Base-by-base conservation (phyloP, 805 yeast species). In the Zygoascus biomembranicola region DNA sequence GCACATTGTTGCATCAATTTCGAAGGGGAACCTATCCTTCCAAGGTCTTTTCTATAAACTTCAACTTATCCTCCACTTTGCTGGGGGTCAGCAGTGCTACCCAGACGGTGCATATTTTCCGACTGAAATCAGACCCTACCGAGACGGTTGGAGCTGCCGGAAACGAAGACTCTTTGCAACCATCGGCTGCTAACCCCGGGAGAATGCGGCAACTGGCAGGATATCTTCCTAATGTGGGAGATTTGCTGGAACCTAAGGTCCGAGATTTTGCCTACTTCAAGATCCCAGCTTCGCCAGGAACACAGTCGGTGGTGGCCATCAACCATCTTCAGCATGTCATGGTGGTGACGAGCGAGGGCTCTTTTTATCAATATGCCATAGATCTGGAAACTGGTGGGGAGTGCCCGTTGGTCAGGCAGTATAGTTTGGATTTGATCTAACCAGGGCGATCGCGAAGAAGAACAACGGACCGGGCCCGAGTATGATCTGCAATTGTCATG, bases 351-450 rank as follows among this genome's bases (percentile, higher is more conserved):
- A 77, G 85, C 0, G 87, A 82, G 53, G 98, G 98, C 0, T 80
- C 78, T 59, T 85, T 87, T 59, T 85, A 84, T 62, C 87, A 85
- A 50, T 92, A 88, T 67, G 84, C 84, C 1, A 71, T 92, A 47
- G 94, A 89, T 57, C 84, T 94, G 0, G 95, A 84, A 56, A 71
- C 90, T 52, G 98, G 98, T 1, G 99, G 99, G 1, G 97, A 90
- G 64, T 92, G 98, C 69, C 79, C 85, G 42, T 71, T 89, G 56
- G 71, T 87, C 52, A 80, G 83, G 56, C 96, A 88, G 63, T 84
- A 82, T 63, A 42, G 44, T 42, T 18, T 42, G 20, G 44, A 42
- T 19, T 35, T 35, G 39, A 35, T 35, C 13, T 35, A n/a, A 35
- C 28, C 28, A 4, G 28, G 6, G 28, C 28, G 28, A 23, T 4